A percentile compares a stretch with the other conserved stretches of the same genome.
Evolutionary conservation across 1,284 basidiomycete genomes (phyloP).

Genomic region (Microstroma glucosiphilum): DNA sequence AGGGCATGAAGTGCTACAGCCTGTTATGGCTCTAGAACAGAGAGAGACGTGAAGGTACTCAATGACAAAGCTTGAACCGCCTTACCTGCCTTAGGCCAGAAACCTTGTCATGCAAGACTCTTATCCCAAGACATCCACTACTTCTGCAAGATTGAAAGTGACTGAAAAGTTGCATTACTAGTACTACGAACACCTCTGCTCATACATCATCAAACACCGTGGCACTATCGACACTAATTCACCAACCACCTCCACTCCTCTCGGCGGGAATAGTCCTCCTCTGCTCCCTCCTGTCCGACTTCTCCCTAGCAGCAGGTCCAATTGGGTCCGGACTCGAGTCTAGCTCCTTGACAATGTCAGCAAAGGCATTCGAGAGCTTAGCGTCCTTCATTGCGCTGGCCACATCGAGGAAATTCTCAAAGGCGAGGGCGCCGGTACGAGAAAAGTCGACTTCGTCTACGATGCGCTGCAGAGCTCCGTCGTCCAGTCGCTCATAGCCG

Average conservation of each 20-base stretch:
- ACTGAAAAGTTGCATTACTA: no score
- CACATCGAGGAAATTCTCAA: slow-evolving; percentile 43
- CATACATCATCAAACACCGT: no score
- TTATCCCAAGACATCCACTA: no score
- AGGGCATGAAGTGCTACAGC: no score
- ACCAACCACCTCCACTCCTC: slow-evolving; percentile 45
- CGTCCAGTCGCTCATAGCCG: slow-evolving; percentile 33
- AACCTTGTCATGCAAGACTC: no score
- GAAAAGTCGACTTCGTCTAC: slow-evolving; percentile 40
- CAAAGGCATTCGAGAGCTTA: slow-evolving; percentile 35
- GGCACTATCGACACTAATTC: background rate
- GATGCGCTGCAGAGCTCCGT: slow-evolving; percentile 33
- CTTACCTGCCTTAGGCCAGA: no score
- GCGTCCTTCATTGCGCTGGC: slow-evolving; percentile 42
- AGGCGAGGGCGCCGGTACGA: slow-evolving; percentile 37
- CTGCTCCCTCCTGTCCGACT: slow-evolving; percentile 29
- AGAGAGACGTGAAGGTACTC: no score
- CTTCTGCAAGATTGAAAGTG: no score
- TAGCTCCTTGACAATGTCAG: slow-evolving; percentile 37
- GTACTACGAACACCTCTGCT: no score
- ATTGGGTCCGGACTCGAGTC: slow-evolving; percentile 28
- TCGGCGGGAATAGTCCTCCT: slow-evolving; percentile 41
- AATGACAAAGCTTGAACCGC: no score
- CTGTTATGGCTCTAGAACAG: no score
- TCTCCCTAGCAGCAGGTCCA: slow-evolving; percentile 33